Evolutionary conservation across 331 rosid genomes (phyloP), one percentile per base, ranked within the genome.

Genomic region (Malus hybrid): DNA sequence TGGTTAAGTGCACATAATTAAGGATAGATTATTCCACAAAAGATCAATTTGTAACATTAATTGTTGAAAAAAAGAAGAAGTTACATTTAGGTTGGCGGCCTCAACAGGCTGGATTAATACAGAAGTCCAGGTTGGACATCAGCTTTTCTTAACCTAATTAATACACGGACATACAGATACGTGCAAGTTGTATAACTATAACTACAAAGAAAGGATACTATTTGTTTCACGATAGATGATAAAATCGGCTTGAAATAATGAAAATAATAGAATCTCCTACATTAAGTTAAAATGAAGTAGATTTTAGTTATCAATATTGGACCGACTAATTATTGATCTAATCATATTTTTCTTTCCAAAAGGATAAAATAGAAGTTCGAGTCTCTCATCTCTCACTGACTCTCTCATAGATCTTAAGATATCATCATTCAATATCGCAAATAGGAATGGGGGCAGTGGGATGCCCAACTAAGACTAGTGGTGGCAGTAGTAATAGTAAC

Each of bases 41-140:
- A 20, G 20, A 4, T 56, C 13, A 72, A 7, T 8, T 24, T 13
- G 65, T 64, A 32, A 64, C 75, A 33, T 6, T 71, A 9, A 34
- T 60, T 55, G 15, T 69, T 75, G 12, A 39, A 39, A 39, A 31
- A 73, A 73, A 34, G 70, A 7, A 54, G 33, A 76, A n/a, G 82
- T 79, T 57, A 71, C 78, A 36, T 67, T 76, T 85, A 56, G 81
- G 71, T 79, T 75, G 86, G 73, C 63, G 65, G 8, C 9, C 16
- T 14, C 64, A n/a, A 46, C 52, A 31, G 39, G 46, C 70, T 74
- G 50, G 63, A 31, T 74, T 48, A 39, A 39, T 13, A 32, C 7
- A 4, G 19, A 32, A 32, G 32, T 32, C 76, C 65, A 70, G 54
- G 52, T 16, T 70, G 59, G 28, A 62, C 33, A 65, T 57, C 31